Conservation (phyloP, 2,329 filamentous ascomycete genomes). For the Ophiostoma ulmi region DNA sequence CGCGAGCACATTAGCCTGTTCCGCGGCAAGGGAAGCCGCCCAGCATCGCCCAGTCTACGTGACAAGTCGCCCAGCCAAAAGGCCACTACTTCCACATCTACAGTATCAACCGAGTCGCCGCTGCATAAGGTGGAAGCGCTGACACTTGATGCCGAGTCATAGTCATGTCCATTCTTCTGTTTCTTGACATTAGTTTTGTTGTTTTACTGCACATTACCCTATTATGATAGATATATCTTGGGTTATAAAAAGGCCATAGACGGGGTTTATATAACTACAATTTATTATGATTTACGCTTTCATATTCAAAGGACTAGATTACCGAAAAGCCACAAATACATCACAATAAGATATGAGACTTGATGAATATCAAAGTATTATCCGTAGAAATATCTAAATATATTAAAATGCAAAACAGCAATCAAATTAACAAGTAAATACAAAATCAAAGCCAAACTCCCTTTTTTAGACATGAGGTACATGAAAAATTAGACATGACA, state of each 20-base stretch:
- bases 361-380: too few relatives aligned
- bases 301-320: background rate
- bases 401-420: background rate
- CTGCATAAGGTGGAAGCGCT: slow-evolving; percentile 20
- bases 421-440: background rate
- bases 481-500: background rate
- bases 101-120: slow-evolving; percentile 18
- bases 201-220: background rate
- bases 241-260: background rate
- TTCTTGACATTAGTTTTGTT: background rate
- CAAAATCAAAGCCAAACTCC: background rate
- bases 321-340: too few relatives aligned
- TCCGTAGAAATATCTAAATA: background rate
- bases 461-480: slow-evolving; percentile 2
- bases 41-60: slow-evolving; percentile 43
- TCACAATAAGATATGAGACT: background rate
- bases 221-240: background rate
- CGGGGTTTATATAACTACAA: background rate
- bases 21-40: slow-evolving; percentile 45
- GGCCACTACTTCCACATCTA: background rate
- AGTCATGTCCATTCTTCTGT: background rate
- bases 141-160: background rate
- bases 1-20: slow-evolving; percentile 83
- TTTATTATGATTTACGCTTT: background rate
- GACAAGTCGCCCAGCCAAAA: slow-evolving; percentile 21